A percentile compares a stretch with the other conserved stretches of the same genome.
phyloP scores from a whole-genome alignment of 2,329 filamentous ascomycete genomes.

The Beauveria varroae region DNA sequence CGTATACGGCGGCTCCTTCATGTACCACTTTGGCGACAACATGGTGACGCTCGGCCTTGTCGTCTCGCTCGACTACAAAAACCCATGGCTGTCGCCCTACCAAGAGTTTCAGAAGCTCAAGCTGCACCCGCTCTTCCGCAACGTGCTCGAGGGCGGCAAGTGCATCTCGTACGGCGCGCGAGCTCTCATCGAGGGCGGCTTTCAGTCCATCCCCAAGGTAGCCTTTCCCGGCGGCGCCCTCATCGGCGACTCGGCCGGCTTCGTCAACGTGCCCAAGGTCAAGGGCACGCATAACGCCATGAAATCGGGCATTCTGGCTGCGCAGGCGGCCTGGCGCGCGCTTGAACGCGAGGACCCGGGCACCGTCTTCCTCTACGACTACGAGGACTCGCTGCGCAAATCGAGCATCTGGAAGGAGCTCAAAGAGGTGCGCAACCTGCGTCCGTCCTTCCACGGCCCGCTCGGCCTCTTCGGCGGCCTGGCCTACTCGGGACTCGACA shows the following conservation, averaged over 20 bases:
- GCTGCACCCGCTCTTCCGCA: conserved; percentile 84
- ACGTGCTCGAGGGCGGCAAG: conserved; percentile 88
- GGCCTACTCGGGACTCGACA: conserved; percentile 87
- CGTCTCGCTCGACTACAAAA: conserved; percentile 88
- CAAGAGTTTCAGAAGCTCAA: conserved; percentile 98
- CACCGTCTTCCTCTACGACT: conserved; percentile 87
- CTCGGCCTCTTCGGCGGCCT: conserved; percentile 86
- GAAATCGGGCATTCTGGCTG: conserved; percentile 94
- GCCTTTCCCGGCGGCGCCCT: conserved; percentile 93
- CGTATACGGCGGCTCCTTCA: conserved; percentile 95
- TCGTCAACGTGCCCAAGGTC: conserved; percentile 96
- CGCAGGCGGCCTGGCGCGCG: conserved; percentile 80
- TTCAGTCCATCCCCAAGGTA: conserved; percentile 95
- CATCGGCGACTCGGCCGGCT: conserved; percentile 92
- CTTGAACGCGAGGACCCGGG: conserved; percentile 50
- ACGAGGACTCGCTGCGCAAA: conserved; percentile 79
- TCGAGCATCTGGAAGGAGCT: conserved; percentile 92
- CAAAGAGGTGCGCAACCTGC: conserved; percentile 93
- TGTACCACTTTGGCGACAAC: conserved; percentile 99
- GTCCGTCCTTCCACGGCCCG: conserved; percentile 84
- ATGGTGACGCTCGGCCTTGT: conserved; percentile 88
- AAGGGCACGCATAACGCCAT: conserved; percentile 98
- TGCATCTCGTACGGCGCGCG: conserved; percentile 95
- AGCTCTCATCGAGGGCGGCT: conserved; percentile 87
- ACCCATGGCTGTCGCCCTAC: conserved; percentile 94